Percentiles rank a stretch among this genome's conserved stretches.
Evolutionary conservation across 179 eudicot species (phyloP).

Genomic region (Drosera spatulata): DNA sequence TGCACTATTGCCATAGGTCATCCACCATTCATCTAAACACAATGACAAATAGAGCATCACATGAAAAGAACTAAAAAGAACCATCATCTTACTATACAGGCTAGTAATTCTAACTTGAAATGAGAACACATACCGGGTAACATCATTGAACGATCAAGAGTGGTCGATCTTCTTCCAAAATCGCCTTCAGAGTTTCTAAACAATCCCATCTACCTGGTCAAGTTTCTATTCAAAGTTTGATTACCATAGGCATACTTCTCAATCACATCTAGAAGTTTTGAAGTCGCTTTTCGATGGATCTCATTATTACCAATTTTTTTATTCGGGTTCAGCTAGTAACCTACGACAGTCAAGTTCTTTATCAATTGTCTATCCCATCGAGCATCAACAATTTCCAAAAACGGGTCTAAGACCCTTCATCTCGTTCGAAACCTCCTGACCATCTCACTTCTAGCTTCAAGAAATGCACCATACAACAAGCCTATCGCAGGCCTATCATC

Average conservation of each 20-base stretch:
- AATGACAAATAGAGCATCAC: background rate
- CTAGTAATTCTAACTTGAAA: too few relatives aligned
- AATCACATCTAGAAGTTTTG: background rate
- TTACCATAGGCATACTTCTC: background rate
- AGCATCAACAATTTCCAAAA: too few relatives aligned
- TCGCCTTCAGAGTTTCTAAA: background rate
- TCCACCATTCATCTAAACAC: slow-evolving; percentile 7
- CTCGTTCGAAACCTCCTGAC: background rate
- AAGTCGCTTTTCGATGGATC: background rate
- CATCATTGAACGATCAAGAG: background rate
- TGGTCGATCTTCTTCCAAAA: background rate
- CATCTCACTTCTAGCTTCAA: background rate
- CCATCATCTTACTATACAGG: too few relatives aligned
- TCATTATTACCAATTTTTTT: too few relatives aligned
- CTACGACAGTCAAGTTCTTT: background rate
- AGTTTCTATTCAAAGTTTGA: background rate
- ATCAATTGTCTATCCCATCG: background rate
- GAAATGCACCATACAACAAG: background rate
- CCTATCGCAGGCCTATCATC: background rate
- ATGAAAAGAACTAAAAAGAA: background rate
- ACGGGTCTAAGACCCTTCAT: background rate
- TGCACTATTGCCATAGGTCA: background rate
- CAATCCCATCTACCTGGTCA: background rate
- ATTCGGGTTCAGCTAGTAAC: background rate
- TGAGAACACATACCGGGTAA: background rate